Percentiles rank a stretch among this genome's conserved stretches.
These are phyloP conservation scores for Suzukiozyma palmioleophila DNA, from an alignment of 1,139 yeast genomes.

Conservation along the genomic window DNA sequence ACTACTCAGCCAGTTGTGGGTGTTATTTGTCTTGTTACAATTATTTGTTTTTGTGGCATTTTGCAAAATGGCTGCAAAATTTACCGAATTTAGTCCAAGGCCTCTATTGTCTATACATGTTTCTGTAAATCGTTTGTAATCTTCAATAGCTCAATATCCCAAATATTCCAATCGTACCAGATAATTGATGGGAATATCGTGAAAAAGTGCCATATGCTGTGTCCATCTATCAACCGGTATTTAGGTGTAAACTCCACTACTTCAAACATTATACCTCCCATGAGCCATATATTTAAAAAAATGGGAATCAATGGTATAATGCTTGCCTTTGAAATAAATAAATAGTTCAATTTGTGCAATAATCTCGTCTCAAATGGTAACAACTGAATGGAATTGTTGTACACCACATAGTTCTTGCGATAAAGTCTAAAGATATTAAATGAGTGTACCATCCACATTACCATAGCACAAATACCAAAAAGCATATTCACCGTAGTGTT, in stretches of 20 bases:
- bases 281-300: slow-evolving; percentile 29
- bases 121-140: slow-evolving; percentile 8
- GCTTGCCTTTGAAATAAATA: slow-evolving; percentile 24
- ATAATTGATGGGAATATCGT: slow-evolving; percentile 40
- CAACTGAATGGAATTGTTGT: slow-evolving; percentile 34
- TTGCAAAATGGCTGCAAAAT: too few species aligned
- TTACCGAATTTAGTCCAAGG: too few species aligned
- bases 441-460: slow-evolving; percentile 36
- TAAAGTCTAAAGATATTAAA: slow-evolving; percentile 17
- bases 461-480: slow-evolving; percentile 28
- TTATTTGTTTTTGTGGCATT: too few species aligned
- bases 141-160: slow-evolving; percentile 41
- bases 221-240: slow-evolving; percentile 34
- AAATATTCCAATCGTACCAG: slow-evolving; percentile 49
- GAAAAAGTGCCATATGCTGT: slow-evolving; percentile 41
- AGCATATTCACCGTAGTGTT: slow-evolving; percentile 32
- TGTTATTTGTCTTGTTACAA: too few species aligned
- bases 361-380: slow-evolving; percentile 40
- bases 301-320: slow-evolving; percentile 36
- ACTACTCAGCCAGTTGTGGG: too few species aligned
- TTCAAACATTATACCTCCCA: slow-evolving; percentile 35
- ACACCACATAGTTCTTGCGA: slow-evolving; percentile 19
- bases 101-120: not conserved
- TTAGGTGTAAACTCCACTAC: slow-evolving; percentile 36
- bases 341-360: slow-evolving; percentile 26